phyloP scores from a whole-genome alignment of 352 stramenopile genomes.

The Phytophthora palmivora region DNA sequence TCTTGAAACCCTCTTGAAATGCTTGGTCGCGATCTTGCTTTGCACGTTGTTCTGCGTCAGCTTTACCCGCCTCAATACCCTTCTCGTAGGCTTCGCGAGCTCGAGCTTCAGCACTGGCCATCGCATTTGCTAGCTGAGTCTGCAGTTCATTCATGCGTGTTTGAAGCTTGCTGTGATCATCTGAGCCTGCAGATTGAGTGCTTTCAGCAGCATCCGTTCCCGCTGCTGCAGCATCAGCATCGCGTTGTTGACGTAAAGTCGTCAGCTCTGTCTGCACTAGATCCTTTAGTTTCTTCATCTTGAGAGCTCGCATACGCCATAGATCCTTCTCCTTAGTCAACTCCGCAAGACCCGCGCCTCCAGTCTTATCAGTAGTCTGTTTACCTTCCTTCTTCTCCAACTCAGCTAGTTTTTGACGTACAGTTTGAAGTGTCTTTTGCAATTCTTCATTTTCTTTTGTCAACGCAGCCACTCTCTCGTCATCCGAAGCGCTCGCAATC shows the following conservation, averaged over 20 bases:
- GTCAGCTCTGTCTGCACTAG: slow-evolving; percentile 65
- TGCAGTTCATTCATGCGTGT: slow-evolving; percentile 43
- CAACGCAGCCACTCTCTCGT: slow-evolving; percentile 25
- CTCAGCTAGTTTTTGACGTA: slow-evolving; percentile 25
- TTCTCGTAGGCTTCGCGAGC: slow-evolving; percentile 54
- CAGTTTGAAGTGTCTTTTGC: slow-evolving; percentile 27
- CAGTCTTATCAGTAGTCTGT: slow-evolving; percentile 1
- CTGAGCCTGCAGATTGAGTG: slow-evolving; percentile 2
- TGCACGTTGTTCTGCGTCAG: slow-evolving; percentile 41
- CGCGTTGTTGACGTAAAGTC: slow-evolving; percentile 42
- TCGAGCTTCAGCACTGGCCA: slow-evolving; percentile 39
- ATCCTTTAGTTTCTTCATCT: slow-evolving; percentile 89
- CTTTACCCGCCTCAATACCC: slow-evolving; percentile 43
- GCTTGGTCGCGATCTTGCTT: slow-evolving; percentile 44
- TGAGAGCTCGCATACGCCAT: slow-evolving; percentile 80
- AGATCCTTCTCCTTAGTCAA: slow-evolving; percentile 71
- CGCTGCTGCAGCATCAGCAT: slow-evolving; percentile 16
- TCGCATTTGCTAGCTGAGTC: slow-evolving; percentile 42
- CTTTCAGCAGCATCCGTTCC: slow-evolving; percentile 1
- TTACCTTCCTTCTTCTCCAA: slow-evolving; percentile 28
- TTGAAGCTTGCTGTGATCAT: slow-evolving; percentile 43
- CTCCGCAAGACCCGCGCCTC: slow-evolving; percentile 24
- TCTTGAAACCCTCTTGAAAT: slow-evolving; percentile 48
- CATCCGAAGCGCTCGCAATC: neutral
- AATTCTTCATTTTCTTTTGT: slow-evolving; percentile 41